A percentile compares a stretch with the other conserved stretches of the same genome.
These are phyloP conservation scores for Carpinus viminea DNA, from an alignment of 306 rosid genomes.

Conservation along the genomic window DNA sequence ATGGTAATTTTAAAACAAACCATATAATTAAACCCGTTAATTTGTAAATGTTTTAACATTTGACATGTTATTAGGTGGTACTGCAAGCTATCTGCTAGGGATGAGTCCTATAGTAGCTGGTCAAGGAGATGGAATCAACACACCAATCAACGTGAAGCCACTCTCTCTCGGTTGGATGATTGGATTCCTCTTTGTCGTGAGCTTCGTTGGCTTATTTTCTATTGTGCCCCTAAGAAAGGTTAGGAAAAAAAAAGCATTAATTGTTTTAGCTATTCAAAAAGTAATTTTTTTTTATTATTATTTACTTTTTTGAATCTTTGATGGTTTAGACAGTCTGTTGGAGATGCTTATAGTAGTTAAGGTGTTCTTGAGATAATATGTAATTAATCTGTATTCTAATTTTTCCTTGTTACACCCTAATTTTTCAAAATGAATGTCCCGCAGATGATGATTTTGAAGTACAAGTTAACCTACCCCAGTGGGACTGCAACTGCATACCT, in stretches of 20 bases:
- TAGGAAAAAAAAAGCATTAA: not conserved
- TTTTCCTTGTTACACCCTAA: too few species aligned
- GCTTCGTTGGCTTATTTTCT: constrained; percentile 76
- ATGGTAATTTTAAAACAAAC: not conserved
- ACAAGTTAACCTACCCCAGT: constrained; percentile 77
- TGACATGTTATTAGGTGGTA: constrained; percentile 53
- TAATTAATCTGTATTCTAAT: not conserved
- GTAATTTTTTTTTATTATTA: too few species aligned
- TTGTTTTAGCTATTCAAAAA: too few species aligned
- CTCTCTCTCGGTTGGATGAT: constrained; percentile 70
- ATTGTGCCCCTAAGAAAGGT: constrained; percentile 81
- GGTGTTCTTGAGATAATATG: not conserved
- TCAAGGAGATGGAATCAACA: constrained; percentile 50
- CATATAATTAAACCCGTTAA: too few species aligned
- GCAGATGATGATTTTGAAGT: constrained; percentile 68
- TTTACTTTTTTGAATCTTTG: too few species aligned
- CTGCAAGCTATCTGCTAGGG: constrained; percentile 67
- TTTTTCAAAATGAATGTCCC: constrained; percentile 1
- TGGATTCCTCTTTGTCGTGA: constrained; percentile 65
- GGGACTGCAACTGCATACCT: constrained; percentile 88
- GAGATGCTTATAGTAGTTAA: not conserved
- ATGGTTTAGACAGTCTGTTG: too few species aligned
- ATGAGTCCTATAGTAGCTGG: constrained; percentile 70
- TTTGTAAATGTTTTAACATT: too few species aligned
- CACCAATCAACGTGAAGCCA: constrained; percentile 51